Evolutionary conservation across 2,329 filamentous ascomycete genomes (phyloP), one percentile per base, ranked within the genome.

Genomic region (Cladophialophora exuberans): DNA sequence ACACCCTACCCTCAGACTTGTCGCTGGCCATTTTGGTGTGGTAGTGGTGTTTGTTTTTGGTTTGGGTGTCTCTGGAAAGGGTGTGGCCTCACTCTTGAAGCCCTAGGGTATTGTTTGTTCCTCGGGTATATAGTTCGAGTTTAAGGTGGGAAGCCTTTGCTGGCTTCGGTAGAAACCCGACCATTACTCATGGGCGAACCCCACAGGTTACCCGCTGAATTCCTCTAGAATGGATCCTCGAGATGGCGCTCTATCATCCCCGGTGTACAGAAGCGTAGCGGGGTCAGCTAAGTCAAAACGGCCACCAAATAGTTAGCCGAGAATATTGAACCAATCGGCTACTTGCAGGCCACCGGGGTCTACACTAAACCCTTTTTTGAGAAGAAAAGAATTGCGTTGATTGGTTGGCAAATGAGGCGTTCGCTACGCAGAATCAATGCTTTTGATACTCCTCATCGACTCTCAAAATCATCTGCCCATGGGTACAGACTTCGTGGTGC

Each of bases 301-400:
- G 42, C 42, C 30, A 39, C n/a, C 36, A 35, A 43, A 28, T 1
- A 13, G 20, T 31, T 30, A 18, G 33, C 23, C 17, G 17, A 28
- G 18, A 22, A 13, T 23, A 5, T 49, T 26, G 30, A 47, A 7
- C 49, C 49, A 39, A 43, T 53, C 49, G 31, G 44, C 26, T 42
- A 10, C 15, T 15, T 22, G 20, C 23, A 22, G 15, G 17, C 17
- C 17, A 11, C 6, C 15, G 7, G 15, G n/a, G 10, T 15, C 17
- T 11, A 35, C 36, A 36, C 55, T 54, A 54, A 35, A 56, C 56
- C 52, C 36, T 41, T 59, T 59, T 56, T 50, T 53, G 56, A 59
- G 49, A 59, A 59, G 56, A 50, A 50, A 52, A 20, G 25, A 15
- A 44, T 53, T 39, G 28, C 17, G 23, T 43, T 50, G 38, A 59